Evolutionary conservation across 2,329 filamentous ascomycete species (phyloP), one percentile per base, ranked within the genome.

Genomic region (Cryphonectria japonica): DNA sequence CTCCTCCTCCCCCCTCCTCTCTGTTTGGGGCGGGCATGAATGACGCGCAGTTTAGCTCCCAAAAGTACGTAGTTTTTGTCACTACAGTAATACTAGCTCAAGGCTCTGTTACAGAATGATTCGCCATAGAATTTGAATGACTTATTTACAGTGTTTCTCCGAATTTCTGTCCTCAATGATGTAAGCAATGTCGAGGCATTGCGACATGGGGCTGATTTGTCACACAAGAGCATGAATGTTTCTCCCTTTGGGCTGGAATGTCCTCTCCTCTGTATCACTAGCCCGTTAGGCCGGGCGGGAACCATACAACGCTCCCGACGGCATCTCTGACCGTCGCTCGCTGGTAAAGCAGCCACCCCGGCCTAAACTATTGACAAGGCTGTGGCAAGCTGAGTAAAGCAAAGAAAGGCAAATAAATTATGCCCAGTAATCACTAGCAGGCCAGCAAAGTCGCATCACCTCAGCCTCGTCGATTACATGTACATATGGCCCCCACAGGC

Each of bases 141-240:
- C 52, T 59, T 32, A 22, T 32, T 32, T 32, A 29, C 54, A 32
- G 54, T 59, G 26, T 57, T 26, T 43, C 39, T 32, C 41, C 29
- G 37, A 39, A 3, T 41, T 32, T 32, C 22, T 50, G 46, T 50
- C 19, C 26, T 52, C 61, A 65, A 69, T 71, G 67, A 71, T 66
- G 70, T 71, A 71, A 71, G 70, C 70, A 60, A 22, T 41, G 29
- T 19, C 54, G 54, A 59, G 13, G 26, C 54, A 32, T 8, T 29
- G 26, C 2, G 54, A 19, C 54, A 29, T 29, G 26, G 46, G 26
- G 26, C 32, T 71, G 70, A 71, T 71, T 71, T 71, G 70, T 71
- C 70, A 71, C 54, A 32, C 26, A 32, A 29, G n/a, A 2, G 29
- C 32, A 57, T n/a, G 19, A 32, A 19, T 19, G 19, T 59, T 59